A percentile compares a stretch with the other conserved stretches of the same genome.
Evolutionary conservation across 768 basidiomycete species (phyloP).

Genomic region (Leccinum truebloodii): DNA sequence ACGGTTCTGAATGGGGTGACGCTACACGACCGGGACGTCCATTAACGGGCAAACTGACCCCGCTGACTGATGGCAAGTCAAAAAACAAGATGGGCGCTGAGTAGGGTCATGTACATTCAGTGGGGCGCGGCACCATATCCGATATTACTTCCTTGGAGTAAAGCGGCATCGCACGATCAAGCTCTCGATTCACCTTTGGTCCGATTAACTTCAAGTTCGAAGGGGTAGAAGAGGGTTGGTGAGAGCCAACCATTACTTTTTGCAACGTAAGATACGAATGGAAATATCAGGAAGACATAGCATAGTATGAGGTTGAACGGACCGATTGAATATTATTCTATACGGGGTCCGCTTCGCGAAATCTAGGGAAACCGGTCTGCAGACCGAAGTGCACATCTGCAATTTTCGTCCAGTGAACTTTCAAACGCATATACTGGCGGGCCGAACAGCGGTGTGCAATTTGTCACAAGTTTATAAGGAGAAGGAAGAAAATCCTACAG

Average conservation of each 20-base stretch:
- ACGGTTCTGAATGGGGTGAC: too few species aligned
- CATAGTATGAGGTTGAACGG: background rate
- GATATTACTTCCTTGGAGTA: background rate
- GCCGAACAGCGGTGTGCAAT: background rate
- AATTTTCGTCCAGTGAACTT: background rate
- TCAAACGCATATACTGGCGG: background rate
- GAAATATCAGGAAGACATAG: background rate
- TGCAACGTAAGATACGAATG: background rate
- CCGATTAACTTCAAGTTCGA: background rate
- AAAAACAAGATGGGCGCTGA: background rate
- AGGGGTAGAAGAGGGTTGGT: background rate
- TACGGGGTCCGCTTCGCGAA: background rate
- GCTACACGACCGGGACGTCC: too few species aligned
- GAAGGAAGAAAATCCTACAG: slow-evolving; percentile 6
- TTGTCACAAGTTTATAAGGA: slow-evolving; percentile 11
- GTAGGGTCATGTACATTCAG: background rate
- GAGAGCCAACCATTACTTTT: background rate
- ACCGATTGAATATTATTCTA: background rate
- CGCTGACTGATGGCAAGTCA: background rate
- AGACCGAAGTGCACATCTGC: background rate
- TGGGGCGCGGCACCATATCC: background rate
- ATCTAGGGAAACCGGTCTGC: background rate
- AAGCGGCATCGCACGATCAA: background rate
- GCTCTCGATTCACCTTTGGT: background rate
- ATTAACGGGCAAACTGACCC: background rate